Percentiles rank a stretch among this genome's conserved stretches.
Conservation (phyloP, 768 basidiomycete genomes). For the Auriscalpium orientale region DNA sequence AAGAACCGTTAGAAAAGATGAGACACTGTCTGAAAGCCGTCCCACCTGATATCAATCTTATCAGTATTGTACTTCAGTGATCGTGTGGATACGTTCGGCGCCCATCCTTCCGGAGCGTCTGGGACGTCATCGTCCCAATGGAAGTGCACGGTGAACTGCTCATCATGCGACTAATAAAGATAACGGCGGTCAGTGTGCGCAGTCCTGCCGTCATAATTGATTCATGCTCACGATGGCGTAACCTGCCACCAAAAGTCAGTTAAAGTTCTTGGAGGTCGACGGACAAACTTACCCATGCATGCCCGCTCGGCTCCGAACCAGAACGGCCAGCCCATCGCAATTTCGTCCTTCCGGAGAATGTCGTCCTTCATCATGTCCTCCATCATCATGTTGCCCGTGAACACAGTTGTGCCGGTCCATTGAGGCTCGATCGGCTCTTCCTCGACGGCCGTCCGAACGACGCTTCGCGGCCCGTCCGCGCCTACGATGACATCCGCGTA, state of each 20-base stretch:
- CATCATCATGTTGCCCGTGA: slow-evolving; percentile 5
- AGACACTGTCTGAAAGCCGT: background rate
- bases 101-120: slow-evolving; percentile 11
- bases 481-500: slow-evolving; percentile 15
- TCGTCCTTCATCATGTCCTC: slow-evolving; percentile 7
- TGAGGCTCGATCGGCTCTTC: background rate
- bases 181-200: background rate
- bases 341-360: background rate
- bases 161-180: background rate
- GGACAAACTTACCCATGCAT: slow-evolving; percentile 4
- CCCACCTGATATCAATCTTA: slow-evolving; percentile 7
- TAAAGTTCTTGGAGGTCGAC: background rate
- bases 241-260: background rate
- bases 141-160: slow-evolving; percentile 6
- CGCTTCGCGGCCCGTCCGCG: slow-evolving; percentile 14
- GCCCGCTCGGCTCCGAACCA: slow-evolving; percentile 9
- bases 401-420: slow-evolving; percentile 3
- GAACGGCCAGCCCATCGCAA: slow-evolving; percentile 2
- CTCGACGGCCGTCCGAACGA: slow-evolving; percentile 5
- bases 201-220: too few relatives aligned
- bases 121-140: slow-evolving; percentile 7
- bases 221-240: slow-evolving; percentile 10
- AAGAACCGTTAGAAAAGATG: background rate
- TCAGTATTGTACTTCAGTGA: background rate
- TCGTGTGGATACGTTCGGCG: background rate